Evolutionary conservation across 257 asterid genomes (phyloP), one percentile per base, ranked within the genome.

Genomic region (Nicotiana otophora): DNA sequence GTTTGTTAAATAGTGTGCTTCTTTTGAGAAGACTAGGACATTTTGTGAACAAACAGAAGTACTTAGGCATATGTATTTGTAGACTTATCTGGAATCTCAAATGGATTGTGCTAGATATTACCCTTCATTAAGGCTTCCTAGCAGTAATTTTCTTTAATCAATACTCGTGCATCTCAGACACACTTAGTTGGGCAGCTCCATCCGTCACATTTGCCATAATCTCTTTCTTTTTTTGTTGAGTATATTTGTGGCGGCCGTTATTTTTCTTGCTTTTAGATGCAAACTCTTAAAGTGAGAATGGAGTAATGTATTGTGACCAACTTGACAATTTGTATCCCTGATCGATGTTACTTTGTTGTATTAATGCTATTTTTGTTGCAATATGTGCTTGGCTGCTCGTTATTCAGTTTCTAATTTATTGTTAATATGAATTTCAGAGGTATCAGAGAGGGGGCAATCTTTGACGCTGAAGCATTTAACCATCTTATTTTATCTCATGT

Each of bases 391-490:
- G 16, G 26, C 34, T 20, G 39, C 36, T 74, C 62, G 16, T 74
- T 74, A 48, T 23, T 74, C 62, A 48, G 12, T 74, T 74, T 74
- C 62, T 74, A 7, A 74, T 60, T 46, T 72, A 4, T 74, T 51
- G 61, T 74, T 48, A 34, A 74, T 86, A 82, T 87, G 82, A 83
- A 60, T 81, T 88, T 64, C 91, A 92, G 97, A 95, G 81, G 70
- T 82, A 51, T 84, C 81, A 84, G 83, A 39, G 46, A 86, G 82
- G 86, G 81, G 85, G 85, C 86, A 64, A 16, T 87, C 93, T 92
- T 78, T 84, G 58, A 68, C 84, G 78, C 82, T 88, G 51, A 88
- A 81, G 82, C 89, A 81, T 75, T 82, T 91, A 83, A 86, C 94
- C 85, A 83, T 91, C 81, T 76, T 91, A 66, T 87, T 88, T 82